These are phyloP conservation scores for Penicillium odoratum DNA, from an alignment of 495 filamentous ascomycete genomes.

Conservation along the genomic window DNA sequence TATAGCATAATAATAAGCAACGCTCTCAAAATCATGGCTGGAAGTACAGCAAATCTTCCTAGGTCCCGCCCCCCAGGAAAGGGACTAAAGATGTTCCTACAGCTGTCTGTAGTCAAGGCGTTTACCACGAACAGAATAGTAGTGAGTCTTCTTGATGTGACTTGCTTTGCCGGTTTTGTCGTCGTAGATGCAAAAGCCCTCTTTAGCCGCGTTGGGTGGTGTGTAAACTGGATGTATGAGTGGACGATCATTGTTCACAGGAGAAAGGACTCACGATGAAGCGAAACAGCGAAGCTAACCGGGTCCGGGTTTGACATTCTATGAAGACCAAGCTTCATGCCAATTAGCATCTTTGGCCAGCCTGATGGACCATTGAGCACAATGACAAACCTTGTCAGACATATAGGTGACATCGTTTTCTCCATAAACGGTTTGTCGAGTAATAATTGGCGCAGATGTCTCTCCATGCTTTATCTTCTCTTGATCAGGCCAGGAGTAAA, in stretches of 20 bases:
- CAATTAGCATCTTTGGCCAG: background rate
- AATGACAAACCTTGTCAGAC: constrained; percentile 59
- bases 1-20: background rate
- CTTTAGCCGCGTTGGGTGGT: constrained; percentile 77
- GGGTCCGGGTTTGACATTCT: constrained; percentile 72
- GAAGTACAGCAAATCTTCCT: background rate
- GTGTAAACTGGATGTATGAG: constrained; percentile 67
- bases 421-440: constrained; percentile 47
- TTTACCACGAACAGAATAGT: constrained; percentile 48
- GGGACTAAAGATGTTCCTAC: background rate
- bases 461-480: constrained; percentile 44
- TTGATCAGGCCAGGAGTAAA: constrained; percentile 71
- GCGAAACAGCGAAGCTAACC: constrained; percentile 73
- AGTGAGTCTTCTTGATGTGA: constrained; percentile 66
- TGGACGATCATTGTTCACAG: background rate
- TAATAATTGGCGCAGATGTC: constrained; percentile 47
- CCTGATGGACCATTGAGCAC: background rate
- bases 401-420: constrained; percentile 79
- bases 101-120: constrained; percentile 11
- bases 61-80: background rate
- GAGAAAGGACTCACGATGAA: constrained; percentile 64
- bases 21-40: background rate
- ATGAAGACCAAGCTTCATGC: constrained; percentile 70
- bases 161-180: constrained; percentile 67
- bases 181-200: constrained; percentile 74